Evolutionary conservation across 179 eudicot species (phyloP).

Genomic region (Beta macrorhiza): DNA sequence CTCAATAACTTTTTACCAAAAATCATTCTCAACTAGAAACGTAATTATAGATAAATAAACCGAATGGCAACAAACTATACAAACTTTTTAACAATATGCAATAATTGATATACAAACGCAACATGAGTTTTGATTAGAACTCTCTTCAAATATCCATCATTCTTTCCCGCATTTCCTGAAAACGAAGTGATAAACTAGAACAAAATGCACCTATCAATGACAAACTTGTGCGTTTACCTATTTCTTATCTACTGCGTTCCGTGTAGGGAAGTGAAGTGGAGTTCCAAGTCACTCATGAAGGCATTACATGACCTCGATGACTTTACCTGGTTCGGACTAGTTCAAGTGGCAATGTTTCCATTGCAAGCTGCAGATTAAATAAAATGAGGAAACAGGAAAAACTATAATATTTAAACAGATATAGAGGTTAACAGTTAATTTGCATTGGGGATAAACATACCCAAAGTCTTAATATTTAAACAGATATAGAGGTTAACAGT

Average conservation of each 20-base stretch:
- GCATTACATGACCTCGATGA: neutral
- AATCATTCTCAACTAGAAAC: neutral
- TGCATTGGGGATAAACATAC: neutral
- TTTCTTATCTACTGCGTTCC: neutral
- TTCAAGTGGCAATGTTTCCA: conserved; percentile 67
- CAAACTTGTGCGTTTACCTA: neutral
- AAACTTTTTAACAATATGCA: neutral
- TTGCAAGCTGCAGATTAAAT: conserved; percentile 44
- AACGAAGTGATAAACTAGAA: neutral
- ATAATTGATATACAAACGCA: neutral
- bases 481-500: conserved; percentile 3
- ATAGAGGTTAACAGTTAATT: neutral
- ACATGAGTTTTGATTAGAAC: neutral
- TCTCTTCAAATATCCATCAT: neutral
- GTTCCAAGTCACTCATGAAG: neutral
- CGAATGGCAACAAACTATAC: neutral
- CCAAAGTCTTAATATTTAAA: neutral
- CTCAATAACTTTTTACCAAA: too few species aligned
- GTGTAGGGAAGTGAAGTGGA: neutral
- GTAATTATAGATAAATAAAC: neutral
- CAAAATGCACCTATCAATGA: neutral
- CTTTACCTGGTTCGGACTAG: conserved; percentile 48
- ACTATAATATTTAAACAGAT: neutral
- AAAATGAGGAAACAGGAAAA: neutral
- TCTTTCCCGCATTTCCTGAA: neutral